A percentile compares a stretch with the other conserved stretches of the same genome.
Conservation (phyloP, 371 early-diverging fungal species). For the Apophysomyces trapeziformis region DNA sequence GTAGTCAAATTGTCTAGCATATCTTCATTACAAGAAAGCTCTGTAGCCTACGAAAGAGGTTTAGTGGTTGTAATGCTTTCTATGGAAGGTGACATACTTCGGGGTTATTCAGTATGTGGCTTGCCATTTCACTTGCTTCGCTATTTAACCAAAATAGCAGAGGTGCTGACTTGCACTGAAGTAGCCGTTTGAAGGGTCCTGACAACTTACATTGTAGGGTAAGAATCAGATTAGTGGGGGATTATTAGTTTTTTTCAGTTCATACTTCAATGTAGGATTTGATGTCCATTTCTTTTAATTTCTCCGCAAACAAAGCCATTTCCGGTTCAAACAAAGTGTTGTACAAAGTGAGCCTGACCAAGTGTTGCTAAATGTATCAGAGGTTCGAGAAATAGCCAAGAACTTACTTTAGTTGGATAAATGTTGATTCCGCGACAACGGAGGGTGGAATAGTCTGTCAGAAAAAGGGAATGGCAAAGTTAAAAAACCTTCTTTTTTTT, state of each 20-base stretch:
- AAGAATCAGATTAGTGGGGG: not conserved
- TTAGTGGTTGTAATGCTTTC: not conserved
- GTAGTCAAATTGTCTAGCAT: conserved; percentile 11
- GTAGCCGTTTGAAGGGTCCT: conserved; percentile 11
- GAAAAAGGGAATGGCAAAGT: not conserved
- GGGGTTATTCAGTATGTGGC: not conserved
- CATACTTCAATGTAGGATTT: conserved; percentile 2
- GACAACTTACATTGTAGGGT: conserved; percentile 1
- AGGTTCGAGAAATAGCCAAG: not conserved
- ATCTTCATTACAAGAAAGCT: conserved; percentile 13
- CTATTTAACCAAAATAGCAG: not conserved
- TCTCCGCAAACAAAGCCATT: conserved; percentile 17
- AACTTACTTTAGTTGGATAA: conserved; percentile 15
- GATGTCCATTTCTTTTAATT: conserved; percentile 12
- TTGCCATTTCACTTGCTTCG: not conserved
- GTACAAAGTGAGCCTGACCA: conserved; percentile 18
- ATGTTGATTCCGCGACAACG: conserved; percentile 3
- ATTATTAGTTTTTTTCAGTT: not conserved
- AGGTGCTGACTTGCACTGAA: not conserved
- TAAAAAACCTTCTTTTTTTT: not conserved
- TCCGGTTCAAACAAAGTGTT: conserved; percentile 16
- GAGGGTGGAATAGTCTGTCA: conserved; percentile 12
- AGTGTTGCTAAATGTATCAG: not conserved
- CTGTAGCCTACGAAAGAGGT: conserved; percentile 7
- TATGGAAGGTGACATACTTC: not conserved